Conservation (phyloP, 2,329 filamentous ascomycete species). For the Ceratocystis alfenasii region DNA sequence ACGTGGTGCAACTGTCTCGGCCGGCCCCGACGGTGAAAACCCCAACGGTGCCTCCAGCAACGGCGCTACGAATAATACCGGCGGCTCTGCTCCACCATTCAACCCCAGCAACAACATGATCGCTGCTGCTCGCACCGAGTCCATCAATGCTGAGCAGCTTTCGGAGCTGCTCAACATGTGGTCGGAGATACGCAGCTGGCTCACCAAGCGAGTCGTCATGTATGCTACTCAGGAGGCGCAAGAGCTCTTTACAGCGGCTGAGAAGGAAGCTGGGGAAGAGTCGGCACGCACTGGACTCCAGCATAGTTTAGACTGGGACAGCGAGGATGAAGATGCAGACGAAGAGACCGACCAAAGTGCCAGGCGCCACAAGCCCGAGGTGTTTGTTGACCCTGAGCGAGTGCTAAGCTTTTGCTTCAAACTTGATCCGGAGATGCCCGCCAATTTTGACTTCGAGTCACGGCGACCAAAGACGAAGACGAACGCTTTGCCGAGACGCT, state of each 20-base stretch:
- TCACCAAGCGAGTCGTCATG: slow-evolving; percentile 32
- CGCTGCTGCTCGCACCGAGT: slow-evolving; percentile 23
- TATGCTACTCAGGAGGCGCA: slow-evolving; percentile 36
- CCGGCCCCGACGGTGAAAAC: slow-evolving; percentile 20
- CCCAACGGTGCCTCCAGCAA: slow-evolving; percentile 24
- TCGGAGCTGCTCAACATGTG: slow-evolving; percentile 44
- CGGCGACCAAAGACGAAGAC: slow-evolving; percentile 21
- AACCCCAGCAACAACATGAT: slow-evolving; percentile 23
- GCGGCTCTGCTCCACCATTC: slow-evolving; percentile 8
- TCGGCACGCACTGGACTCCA: slow-evolving; percentile 61
- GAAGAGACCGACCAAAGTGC: slow-evolving; percentile 36
- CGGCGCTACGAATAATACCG: background rate
- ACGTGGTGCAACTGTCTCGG: slow-evolving; percentile 9
- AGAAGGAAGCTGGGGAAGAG: slow-evolving; percentile 52
- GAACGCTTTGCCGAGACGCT: background rate
- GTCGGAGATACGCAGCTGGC: slow-evolving; percentile 36
- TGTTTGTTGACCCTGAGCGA: slow-evolving; percentile 35
- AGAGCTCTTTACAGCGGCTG: slow-evolving; percentile 61
- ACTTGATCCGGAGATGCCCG: slow-evolving; percentile 36
- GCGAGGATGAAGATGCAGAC: slow-evolving; percentile 47
- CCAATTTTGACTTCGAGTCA: slow-evolving; percentile 34
- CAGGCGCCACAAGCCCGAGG: slow-evolving; percentile 17
- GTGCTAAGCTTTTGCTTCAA: slow-evolving; percentile 37
- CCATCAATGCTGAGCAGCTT: slow-evolving; percentile 36
- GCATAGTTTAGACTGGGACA: slow-evolving; percentile 41